Conservation (phyloP, 78 protist species). For the Anaeramoeba flamelloides region DNA sequence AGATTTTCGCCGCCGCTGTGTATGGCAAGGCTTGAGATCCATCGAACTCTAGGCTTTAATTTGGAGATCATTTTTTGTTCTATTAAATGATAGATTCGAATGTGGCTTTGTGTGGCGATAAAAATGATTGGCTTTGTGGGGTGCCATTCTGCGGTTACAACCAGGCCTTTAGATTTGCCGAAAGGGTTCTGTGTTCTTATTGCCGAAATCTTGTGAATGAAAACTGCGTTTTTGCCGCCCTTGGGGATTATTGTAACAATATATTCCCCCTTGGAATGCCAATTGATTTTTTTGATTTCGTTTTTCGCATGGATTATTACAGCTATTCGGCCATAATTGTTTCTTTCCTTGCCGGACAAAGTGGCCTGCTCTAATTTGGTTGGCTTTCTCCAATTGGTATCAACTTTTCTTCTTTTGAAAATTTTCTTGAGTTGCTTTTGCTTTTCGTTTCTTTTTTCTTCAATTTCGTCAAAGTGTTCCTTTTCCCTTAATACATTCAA, state of each 20-base stretch:
- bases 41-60: slow-evolving; percentile 30
- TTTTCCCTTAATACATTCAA: not conserved
- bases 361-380: not conserved
- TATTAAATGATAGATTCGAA: slow-evolving; percentile 48
- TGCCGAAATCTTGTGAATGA: slow-evolving; percentile 22
- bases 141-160: slow-evolving; percentile 58
- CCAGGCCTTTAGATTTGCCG: slow-evolving; percentile 22
- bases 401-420: not conserved
- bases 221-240: not conserved
- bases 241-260: not conserved
- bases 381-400: not conserved
- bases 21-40: slow-evolving; percentile 53
- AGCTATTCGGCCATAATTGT: not conserved
- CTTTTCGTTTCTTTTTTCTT: not conserved
- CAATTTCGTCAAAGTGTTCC: not conserved
- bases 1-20: slow-evolving; percentile 72
- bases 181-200: slow-evolving; percentile 33
- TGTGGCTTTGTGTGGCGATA: slow-evolving; percentile 55
- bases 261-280: slow-evolving; percentile 6
- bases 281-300: not conserved
- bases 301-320: not conserved
- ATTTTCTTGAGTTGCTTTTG: not conserved
- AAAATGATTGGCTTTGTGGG: slow-evolving; percentile 79
- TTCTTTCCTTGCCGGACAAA: not conserved
- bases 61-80: slow-evolving; percentile 44